A percentile compares a stretch with the other conserved stretches of the same genome.
phyloP scores from a whole-genome alignment of 1,139 yeast genomes.

The Taiozyma sp. region DNA sequence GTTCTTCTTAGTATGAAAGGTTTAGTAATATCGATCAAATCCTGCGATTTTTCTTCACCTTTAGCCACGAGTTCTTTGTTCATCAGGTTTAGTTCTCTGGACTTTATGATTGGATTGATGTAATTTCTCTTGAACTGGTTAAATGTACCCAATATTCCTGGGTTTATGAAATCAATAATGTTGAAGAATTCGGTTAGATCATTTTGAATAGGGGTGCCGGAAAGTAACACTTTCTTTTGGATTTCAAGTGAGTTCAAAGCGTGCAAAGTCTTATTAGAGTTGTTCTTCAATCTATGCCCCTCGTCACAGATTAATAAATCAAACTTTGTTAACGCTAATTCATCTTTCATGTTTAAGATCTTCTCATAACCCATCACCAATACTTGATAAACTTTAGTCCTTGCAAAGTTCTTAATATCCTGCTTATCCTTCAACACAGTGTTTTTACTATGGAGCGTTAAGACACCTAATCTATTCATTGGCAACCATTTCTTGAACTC shows the following conservation, averaged over 20 bases:
- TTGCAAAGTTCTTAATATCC: conserved; percentile 56
- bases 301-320: conserved; percentile 91
- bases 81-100: conserved; percentile 68
- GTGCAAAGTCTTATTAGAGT: conserved; percentile 62
- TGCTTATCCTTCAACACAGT: conserved; percentile 48
- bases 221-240: conserved; percentile 54
- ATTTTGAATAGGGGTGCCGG: conserved; percentile 96
- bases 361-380: conserved; percentile 87
- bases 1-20: conserved; percentile 75
- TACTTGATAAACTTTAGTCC: conserved; percentile 72
- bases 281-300: conserved; percentile 80
- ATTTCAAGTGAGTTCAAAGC: conserved; percentile 53
- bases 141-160: conserved; percentile 68
- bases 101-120: conserved; percentile 64
- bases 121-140: conserved; percentile 59
- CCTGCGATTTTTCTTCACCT: conserved; percentile 60
- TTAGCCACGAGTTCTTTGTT: conserved; percentile 41
- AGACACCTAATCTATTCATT: conserved; percentile 40
- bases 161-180: conserved; percentile 77
- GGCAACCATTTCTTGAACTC: conserved; percentile 94
- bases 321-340: conserved; percentile 43
- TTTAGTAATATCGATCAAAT: conserved; percentile 57
- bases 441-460: conserved; percentile 45
- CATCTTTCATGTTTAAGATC: conserved; percentile 50
- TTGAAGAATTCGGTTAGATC: conserved; percentile 81